A percentile compares a stretch with the other conserved stretches of the same genome.
Conservation (phyloP, 495 filamentous ascomycete species). For the Talaromyces thailandensis region DNA sequence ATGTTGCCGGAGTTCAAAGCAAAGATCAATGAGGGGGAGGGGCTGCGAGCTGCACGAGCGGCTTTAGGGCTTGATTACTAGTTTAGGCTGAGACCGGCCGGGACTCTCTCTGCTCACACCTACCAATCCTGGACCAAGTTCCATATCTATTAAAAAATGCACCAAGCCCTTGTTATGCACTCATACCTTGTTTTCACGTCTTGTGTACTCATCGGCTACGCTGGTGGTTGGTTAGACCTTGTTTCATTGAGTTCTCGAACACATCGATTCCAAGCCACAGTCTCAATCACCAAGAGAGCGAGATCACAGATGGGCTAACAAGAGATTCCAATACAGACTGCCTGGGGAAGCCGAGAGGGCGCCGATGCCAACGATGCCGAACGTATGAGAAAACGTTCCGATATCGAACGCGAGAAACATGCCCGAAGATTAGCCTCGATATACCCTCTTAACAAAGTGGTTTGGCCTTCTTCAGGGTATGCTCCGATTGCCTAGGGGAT, state of each 20-base stretch:
- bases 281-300: neutral
- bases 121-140: neutral
- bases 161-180: neutral
- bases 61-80: conserved; percentile 5
- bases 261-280: neutral
- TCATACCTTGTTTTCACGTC: neutral
- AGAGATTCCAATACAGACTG: conserved; percentile 28
- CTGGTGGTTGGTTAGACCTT: neutral
- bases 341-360: conserved; percentile 51
- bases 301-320: neutral
- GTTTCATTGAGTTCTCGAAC: neutral
- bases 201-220: neutral
- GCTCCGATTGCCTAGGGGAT: neutral
- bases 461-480: neutral
- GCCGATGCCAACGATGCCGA: conserved; percentile 48
- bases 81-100: neutral
- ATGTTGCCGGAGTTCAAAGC: neutral
- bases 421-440: neutral
- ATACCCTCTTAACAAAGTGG: neutral
- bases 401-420: conserved; percentile 28
- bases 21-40: neutral
- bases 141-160: neutral
- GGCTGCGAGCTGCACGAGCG: neutral
- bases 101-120: neutral
- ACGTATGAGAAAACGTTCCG: conserved; percentile 43